phyloP scores from a whole-genome alignment of 306 rosid genomes.

The Hippophae gyantsensis region DNA sequence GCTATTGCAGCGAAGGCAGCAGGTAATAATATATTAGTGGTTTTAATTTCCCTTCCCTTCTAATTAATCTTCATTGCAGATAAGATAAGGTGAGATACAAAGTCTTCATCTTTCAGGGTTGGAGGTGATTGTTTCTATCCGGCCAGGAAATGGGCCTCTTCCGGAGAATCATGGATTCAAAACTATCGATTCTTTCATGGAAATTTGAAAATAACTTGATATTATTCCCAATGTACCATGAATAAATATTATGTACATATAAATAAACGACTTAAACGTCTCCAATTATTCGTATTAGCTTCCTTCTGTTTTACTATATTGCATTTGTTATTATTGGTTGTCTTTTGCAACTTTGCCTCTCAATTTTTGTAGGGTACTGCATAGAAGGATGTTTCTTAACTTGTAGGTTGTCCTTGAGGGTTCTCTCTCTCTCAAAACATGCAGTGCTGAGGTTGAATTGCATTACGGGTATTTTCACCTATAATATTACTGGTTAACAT shows the following conservation, averaged over 20 bases:
- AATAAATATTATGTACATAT: not conserved
- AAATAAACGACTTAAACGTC: no score
- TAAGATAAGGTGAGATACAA: not conserved
- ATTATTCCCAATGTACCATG: constrained; percentile 16
- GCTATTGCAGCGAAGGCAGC: constrained; percentile 91
- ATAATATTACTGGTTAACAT: no score
- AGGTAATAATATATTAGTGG: constrained; percentile 36
- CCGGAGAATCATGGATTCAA: constrained; percentile 74
- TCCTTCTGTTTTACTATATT: no score
- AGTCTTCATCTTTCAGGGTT: constrained; percentile 40
- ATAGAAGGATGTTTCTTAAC: no score
- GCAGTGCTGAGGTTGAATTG: no score
- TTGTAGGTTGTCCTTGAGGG: no score
- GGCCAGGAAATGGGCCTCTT: constrained; percentile 91
- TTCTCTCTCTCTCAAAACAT: no score
- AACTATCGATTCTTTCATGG: constrained; percentile 57
- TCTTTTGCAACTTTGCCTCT: no score
- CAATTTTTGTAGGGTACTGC: no score
- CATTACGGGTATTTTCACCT: no score
- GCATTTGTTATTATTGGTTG: no score
- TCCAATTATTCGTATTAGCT: no score
- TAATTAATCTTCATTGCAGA: not conserved
- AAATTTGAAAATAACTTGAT: constrained; percentile 35
- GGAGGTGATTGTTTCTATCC: constrained; percentile 63
- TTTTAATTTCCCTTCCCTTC: not conserved